Conservation (phyloP, 2,329 filamentous ascomycete genomes). For the Exophiala aquamarina region DNA sequence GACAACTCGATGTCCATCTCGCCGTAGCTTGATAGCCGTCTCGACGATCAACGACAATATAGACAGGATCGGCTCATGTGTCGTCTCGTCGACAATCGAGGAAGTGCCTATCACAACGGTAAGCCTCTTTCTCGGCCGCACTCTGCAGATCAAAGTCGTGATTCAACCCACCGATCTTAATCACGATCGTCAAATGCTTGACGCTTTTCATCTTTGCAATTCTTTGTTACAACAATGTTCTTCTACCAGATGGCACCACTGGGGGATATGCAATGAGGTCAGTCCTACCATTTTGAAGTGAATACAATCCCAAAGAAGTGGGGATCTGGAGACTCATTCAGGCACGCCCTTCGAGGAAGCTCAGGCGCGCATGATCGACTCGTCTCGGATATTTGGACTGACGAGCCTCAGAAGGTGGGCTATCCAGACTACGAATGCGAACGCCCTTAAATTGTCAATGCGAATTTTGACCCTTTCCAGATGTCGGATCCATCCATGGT, state of each 20-base stretch:
- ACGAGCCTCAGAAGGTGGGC: too few relatives aligned
- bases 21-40: constrained; percentile 80
- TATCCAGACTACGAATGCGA: too few relatives aligned
- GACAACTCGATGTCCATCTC: constrained; percentile 91
- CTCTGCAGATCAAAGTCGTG: constrained; percentile 10
- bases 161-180: constrained; percentile 80
- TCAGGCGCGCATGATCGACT: background rate
- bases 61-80: constrained; percentile 87
- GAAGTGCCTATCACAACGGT: constrained; percentile 70
- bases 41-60: constrained; percentile 92
- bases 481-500: too few relatives aligned
- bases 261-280: background rate
- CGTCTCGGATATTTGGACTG: too few relatives aligned
- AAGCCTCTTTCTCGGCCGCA: constrained; percentile 5
- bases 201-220: constrained; percentile 59
- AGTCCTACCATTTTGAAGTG: too few relatives aligned
- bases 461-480: too few relatives aligned
- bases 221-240: too few relatives aligned
- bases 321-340: background rate
- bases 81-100: constrained; percentile 97
- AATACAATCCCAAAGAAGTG: too few relatives aligned
- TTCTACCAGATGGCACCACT: background rate
- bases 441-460: too few relatives aligned
- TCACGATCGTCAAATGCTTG: constrained; percentile 73
- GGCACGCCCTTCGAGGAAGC: background rate